Conservation (phyloP, 345 rosid genomes). For the Zanthoxylum bungeanum region DNA sequence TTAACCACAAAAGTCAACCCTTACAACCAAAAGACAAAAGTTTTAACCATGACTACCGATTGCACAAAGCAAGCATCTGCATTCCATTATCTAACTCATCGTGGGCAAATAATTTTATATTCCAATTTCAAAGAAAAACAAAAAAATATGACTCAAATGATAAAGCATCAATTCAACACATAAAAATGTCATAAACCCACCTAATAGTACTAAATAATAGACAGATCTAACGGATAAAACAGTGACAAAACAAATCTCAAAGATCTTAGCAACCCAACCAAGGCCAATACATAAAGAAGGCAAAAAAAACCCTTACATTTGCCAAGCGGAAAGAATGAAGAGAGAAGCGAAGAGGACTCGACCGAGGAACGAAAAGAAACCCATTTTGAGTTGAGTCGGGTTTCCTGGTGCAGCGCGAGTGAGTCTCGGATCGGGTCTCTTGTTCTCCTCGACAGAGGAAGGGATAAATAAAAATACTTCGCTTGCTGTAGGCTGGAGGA, state of each 20-base stretch:
- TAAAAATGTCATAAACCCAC: background rate
- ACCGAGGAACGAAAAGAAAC: slow-evolving; percentile 88
- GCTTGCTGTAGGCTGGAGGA: too few relatives aligned
- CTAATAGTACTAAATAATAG: background rate
- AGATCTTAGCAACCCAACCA: background rate
- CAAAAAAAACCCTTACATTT: slow-evolving; percentile 38
- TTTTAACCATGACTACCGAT: background rate
- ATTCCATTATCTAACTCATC: too few relatives aligned
- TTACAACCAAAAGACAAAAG: background rate
- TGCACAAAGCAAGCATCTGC: too few relatives aligned
- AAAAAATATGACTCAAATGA: background rate
- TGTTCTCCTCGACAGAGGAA: slow-evolving; percentile 5
- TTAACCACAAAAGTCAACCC: background rate
- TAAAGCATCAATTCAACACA: background rate
- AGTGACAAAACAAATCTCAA: background rate
- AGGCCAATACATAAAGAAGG: background rate
- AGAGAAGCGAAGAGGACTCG: slow-evolving; percentile 85
- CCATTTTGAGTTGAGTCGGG: slow-evolving; percentile 14
- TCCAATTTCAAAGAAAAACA: background rate
- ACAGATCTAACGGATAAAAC: background rate
- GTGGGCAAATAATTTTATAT: background rate
- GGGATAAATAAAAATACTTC: background rate
- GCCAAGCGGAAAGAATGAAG: slow-evolving; percentile 91
- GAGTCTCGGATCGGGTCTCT: slow-evolving; percentile 8
- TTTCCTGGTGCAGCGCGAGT: background rate